Evolutionary conservation across 257 asterid genomes (phyloP), one percentile per base, ranked within the genome.

Genomic region (Henckelia pumila): DNA sequence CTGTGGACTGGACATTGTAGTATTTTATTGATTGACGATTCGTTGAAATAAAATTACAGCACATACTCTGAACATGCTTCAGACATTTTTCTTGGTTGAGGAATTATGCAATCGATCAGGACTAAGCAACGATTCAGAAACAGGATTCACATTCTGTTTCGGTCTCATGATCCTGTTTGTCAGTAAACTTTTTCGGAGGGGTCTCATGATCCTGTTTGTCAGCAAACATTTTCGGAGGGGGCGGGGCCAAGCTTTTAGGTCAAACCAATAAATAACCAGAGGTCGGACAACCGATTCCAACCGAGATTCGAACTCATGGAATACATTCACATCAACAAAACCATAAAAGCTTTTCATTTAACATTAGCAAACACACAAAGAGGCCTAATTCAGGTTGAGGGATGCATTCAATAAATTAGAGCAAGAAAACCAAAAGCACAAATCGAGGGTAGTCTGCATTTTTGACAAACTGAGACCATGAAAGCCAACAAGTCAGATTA

Each of bases 401-500:
- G 49, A 14, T 44, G 2, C 52, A 4, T 14, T 44, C 52, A 44
- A 19, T 19, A 44, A 44, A 19, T 3, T 44, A 14, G 1, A 13
- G 14, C 52, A 44, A 44, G 52, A 44, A 44, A 14, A 44, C 20
- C 21, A 47, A 47, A 16, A 14, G 7, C 55, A 47, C n/a, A 47
- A 47, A 16, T 17, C 55, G 3, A 1, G 21, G 5, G 17, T n/a
- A 47, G 21, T 4, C 20, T 16, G 21, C 55, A 16, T 47, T 47
- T 40, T 17, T 47, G 8, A 28, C 29, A 55, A 62, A 26, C 25
- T 23, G 6, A 44, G 50, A 65, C 49, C 9, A 66, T 22, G 22
- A 40, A 19, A 29, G 63, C 56, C 52, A 59, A 72, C 21, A 63
- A 20, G 19, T 56, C 53, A 29, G 64, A 66, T 75, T 59, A 65